Conservation (phyloP, 139 green algal species). For the Chlorella vulgaris region DNA sequence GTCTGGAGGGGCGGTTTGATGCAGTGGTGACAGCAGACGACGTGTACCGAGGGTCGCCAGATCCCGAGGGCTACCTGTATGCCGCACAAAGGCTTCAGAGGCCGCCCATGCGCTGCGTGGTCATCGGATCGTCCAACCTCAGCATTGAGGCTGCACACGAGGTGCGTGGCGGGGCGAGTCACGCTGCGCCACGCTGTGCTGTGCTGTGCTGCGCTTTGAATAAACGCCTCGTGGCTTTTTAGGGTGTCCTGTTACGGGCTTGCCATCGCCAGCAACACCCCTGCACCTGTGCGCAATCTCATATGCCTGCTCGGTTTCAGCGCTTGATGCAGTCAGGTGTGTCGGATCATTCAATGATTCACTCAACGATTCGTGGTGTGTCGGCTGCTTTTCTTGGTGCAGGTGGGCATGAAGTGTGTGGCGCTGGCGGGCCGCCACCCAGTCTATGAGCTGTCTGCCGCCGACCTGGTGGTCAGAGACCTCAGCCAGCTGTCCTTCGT, state of each 20-base stretch:
- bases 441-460: slow-evolving; percentile 86
- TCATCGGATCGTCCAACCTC: slow-evolving; percentile 86
- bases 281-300: too few relatives aligned
- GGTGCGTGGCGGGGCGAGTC: background rate
- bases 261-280: too few relatives aligned
- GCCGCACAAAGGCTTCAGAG: slow-evolving; percentile 77
- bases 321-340: too few relatives aligned
- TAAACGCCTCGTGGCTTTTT: too few relatives aligned
- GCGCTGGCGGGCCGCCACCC: slow-evolving; percentile 78
- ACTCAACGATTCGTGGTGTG: too few relatives aligned
- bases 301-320: too few relatives aligned
- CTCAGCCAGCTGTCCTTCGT: slow-evolving; percentile 84
- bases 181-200: too few relatives aligned
- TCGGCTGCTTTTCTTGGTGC: too few relatives aligned
- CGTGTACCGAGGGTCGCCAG: slow-evolving; percentile 67
- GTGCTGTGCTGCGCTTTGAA: too few relatives aligned
- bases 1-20: slow-evolving; percentile 71
- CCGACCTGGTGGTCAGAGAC: slow-evolving; percentile 88
- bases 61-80: slow-evolving; percentile 79
- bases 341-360: too few relatives aligned
- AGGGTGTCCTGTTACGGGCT: too few relatives aligned
- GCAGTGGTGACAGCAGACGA: slow-evolving; percentile 84
- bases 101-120: slow-evolving; percentile 88
- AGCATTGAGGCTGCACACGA: slow-evolving; percentile 92
- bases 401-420: slow-evolving; percentile 84